Percentiles rank a stretch among this genome's conserved stretches.
Conservation (phyloP, 1,284 basidiomycete species). For the Ustilago vetiveriae region DNA sequence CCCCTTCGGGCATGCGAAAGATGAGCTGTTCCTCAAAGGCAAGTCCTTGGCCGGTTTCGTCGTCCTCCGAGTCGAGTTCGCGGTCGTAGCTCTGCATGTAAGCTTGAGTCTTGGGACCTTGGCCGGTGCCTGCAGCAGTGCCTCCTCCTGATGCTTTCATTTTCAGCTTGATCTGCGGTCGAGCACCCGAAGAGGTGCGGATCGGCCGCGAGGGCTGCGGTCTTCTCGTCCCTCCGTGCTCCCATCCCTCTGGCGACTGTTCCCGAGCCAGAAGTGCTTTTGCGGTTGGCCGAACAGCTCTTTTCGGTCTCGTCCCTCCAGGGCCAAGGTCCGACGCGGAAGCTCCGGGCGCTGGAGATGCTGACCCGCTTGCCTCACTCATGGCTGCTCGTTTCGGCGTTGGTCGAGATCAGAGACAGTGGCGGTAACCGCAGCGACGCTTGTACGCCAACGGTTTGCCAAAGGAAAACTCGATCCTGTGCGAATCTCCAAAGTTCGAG, state of each 20-base stretch:
- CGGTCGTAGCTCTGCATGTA: slow-evolving; percentile 73
- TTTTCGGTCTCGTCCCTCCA: slow-evolving; percentile 31
- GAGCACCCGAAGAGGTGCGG: slow-evolving; percentile 38
- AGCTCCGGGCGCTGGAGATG: slow-evolving; percentile 24
- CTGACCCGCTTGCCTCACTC: slow-evolving; percentile 36
- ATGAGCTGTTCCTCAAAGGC: slow-evolving; percentile 98
- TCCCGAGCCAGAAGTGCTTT: slow-evolving; percentile 46
- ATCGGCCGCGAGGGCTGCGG: slow-evolving; percentile 29
- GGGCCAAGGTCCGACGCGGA: slow-evolving; percentile 2
- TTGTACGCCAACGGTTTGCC: too few relatives aligned
- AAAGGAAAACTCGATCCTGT: too few relatives aligned
- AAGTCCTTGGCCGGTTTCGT: slow-evolving; percentile 73
- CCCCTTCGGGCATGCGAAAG: slow-evolving; percentile 84
- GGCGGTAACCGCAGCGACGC: background rate
- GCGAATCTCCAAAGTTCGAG: too few relatives aligned
- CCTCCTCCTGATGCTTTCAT: slow-evolving; percentile 46
- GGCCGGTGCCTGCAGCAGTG: slow-evolving; percentile 39
- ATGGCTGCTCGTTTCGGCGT: background rate
- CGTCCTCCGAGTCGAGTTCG: slow-evolving; percentile 94
- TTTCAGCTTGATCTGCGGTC: slow-evolving; percentile 53
- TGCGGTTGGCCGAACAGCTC: slow-evolving; percentile 39
- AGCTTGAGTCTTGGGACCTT: slow-evolving; percentile 60
- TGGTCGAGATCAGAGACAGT: background rate
- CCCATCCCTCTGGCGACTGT: slow-evolving; percentile 47
- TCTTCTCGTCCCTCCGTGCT: slow-evolving; percentile 33